phyloP scores from a whole-genome alignment of 2,329 filamentous ascomycete species.

The Exophiala xenobiotica region DNA sequence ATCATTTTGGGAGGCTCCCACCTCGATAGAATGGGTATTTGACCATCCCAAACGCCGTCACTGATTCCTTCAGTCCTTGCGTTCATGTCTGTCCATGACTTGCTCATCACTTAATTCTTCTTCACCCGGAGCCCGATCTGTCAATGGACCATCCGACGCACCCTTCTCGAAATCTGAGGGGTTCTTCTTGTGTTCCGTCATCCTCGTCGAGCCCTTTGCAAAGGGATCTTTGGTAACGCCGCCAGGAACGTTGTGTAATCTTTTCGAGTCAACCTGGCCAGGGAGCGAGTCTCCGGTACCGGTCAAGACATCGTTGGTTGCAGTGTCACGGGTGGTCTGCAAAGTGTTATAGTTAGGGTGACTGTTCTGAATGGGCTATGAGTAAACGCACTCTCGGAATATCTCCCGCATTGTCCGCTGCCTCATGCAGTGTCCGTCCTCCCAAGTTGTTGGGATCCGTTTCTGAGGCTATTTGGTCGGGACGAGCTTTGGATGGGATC shows the following conservation, averaged over 20 bases:
- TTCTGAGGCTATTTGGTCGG: constrained; percentile 44
- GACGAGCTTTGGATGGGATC: constrained; percentile 51
- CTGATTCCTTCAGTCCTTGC: constrained; percentile 13
- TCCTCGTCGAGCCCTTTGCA: constrained; percentile 40
- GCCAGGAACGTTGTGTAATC: constrained; percentile 34
- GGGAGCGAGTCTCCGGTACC: constrained; percentile 44
- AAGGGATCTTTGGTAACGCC: constrained; percentile 36
- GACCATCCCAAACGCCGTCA: too few relatives aligned
- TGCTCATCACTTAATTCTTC: constrained; percentile 34
- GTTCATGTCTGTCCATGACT: constrained; percentile 24
- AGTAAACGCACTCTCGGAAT: constrained; percentile 39
- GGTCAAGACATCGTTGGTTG: constrained; percentile 40
- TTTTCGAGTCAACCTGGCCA: constrained; percentile 41
- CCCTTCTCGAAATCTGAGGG: constrained; percentile 41
- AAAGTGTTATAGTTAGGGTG: too few relatives aligned
- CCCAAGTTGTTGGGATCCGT: constrained; percentile 39
- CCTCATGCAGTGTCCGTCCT: constrained; percentile 39
- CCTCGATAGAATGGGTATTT: too few relatives aligned
- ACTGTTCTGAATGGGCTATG: neutral
- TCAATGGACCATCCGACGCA: constrained; percentile 38
- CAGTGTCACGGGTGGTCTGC: constrained; percentile 36
- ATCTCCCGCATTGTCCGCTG: constrained; percentile 50
- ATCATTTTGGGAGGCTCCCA: too few relatives aligned
- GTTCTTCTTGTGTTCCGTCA: constrained; percentile 41
- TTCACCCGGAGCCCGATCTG: constrained; percentile 34